phyloP scores from a whole-genome alignment of 148 eudicot species.

The Chenopodium album region DNA sequence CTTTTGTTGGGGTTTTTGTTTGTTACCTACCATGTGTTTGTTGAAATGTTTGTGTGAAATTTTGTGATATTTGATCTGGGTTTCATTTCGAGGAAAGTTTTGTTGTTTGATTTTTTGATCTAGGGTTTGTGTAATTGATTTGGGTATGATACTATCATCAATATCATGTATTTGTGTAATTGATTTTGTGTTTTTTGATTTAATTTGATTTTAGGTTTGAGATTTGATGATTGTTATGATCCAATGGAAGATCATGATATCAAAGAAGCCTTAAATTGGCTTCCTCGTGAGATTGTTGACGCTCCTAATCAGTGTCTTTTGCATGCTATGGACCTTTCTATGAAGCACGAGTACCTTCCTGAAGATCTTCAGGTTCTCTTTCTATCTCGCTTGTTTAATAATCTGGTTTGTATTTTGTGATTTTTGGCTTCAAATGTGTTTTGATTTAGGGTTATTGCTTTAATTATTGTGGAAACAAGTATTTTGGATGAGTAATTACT shows the following conservation, averaged over 20 bases:
- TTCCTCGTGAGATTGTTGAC: slow-evolving; percentile 82
- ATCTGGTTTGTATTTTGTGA: not conserved
- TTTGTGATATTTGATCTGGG: no score
- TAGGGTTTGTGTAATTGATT: not conserved
- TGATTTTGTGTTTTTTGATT: not conserved
- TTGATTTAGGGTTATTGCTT: no score
- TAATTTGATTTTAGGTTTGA: no score
- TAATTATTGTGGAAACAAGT: no score
- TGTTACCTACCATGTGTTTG: slow-evolving; percentile 18
- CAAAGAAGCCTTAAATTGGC: slow-evolving; percentile 27
- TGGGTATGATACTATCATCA: not conserved
- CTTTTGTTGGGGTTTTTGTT: not conserved
- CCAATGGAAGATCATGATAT: no score
- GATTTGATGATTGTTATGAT: no score
- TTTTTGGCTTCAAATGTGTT: not conserved
- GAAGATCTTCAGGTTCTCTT: slow-evolving; percentile 65
- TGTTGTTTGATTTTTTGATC: not conserved
- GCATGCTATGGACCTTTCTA: slow-evolving; percentile 85
- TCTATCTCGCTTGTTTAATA: not conserved
- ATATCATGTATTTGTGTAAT: slow-evolving; percentile 3
- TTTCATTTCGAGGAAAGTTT: not conserved
- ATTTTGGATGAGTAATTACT: not conserved
- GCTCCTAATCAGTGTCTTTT: slow-evolving; percentile 87
- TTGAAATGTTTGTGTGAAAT: not conserved
- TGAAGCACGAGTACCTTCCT: slow-evolving; percentile 86